Conservation (phyloP, 495 filamentous ascomycete species). For the Entonaema liquescens region DNA sequence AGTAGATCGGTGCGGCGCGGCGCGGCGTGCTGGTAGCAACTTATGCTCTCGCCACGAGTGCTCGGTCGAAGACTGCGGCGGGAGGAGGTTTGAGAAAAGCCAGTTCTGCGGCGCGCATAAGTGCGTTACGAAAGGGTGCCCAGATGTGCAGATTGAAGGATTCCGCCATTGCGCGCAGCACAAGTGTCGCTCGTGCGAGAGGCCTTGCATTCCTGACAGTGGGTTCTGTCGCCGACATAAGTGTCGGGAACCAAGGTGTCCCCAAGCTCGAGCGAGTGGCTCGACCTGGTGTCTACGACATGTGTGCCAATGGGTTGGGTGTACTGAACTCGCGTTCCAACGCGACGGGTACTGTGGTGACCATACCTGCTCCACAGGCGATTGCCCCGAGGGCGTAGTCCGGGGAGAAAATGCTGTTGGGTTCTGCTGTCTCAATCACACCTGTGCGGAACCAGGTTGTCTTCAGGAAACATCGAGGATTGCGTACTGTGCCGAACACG, state of each 20-base stretch:
- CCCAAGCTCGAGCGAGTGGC: slow-evolving; percentile 4
- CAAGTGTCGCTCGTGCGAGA: slow-evolving; percentile 30
- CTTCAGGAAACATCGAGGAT: slow-evolving; percentile 1
- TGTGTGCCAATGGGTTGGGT: slow-evolving; percentile 28
- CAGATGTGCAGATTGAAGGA: slow-evolving; percentile 1
- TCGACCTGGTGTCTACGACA: slow-evolving; percentile 32
- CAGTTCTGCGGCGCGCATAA: slow-evolving; percentile 34
- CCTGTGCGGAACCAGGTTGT: slow-evolving; percentile 25
- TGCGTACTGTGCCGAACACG: slow-evolving; percentile 28
- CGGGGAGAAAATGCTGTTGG: background rate
- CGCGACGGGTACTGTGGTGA: slow-evolving; percentile 34
- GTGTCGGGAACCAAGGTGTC: slow-evolving; percentile 24
- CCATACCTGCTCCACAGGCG: slow-evolving; percentile 26
- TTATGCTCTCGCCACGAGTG: slow-evolving; percentile 32
- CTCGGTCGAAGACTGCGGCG: slow-evolving; percentile 15
- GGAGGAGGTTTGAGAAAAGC: slow-evolving; percentile 22
- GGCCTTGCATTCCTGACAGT: slow-evolving; percentile 29
- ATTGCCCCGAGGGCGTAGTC: slow-evolving; percentile 15
- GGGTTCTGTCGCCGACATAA: slow-evolving; percentile 36
- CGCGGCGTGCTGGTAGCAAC: slow-evolving; percentile 11
- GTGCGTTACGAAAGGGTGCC: slow-evolving; percentile 33
- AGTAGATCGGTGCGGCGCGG: slow-evolving; percentile 23
- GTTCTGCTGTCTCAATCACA: slow-evolving; percentile 22
- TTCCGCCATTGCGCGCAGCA: slow-evolving; percentile 30
- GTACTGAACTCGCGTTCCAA: slow-evolving; percentile 24